Evolutionary conservation across 495 filamentous ascomycete genomes (phyloP).

Genomic region (Trichoderma erinaceum): DNA sequence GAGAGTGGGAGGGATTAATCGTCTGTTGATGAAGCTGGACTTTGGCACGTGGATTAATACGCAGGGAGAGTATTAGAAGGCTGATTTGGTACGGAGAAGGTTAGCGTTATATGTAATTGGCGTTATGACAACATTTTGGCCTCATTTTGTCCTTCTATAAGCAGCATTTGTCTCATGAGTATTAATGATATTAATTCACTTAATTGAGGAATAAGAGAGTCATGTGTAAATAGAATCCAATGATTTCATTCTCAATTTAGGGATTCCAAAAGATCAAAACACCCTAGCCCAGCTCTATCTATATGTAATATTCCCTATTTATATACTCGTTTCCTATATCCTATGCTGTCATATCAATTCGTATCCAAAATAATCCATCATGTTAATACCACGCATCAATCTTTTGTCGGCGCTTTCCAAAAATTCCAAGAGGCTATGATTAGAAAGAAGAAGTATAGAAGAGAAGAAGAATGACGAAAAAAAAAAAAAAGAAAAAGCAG

Average conservation of each 20-base stretch:
- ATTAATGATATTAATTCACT: neutral
- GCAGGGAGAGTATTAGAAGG: neutral
- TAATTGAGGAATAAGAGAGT: neutral
- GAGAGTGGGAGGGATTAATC: slow-evolving; percentile 66
- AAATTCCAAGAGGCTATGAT: neutral
- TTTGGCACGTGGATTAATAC: slow-evolving; percentile 48
- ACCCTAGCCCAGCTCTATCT: neutral
- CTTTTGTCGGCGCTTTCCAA: neutral
- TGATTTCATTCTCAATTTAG: neutral
- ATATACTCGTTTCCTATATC: neutral
- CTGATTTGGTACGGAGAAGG: neutral
- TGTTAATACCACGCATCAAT: neutral
- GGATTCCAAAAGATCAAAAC: neutral
- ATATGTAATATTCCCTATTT: neutral
- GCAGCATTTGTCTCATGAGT: neutral
- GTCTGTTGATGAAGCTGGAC: slow-evolving; percentile 82
- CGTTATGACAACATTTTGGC: neutral
- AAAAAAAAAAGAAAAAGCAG: neutral
- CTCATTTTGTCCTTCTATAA: neutral
- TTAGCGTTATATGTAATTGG: neutral
- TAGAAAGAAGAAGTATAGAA: too few relatives aligned
- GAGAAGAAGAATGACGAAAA: too few relatives aligned
- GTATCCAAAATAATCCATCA: neutral
- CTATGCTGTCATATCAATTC: neutral
- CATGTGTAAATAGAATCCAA: neutral